Evolutionary conservation across 768 basidiomycete species (phyloP), one percentile per base, ranked within the genome.

Genomic region (Basidioascus undulatus): DNA sequence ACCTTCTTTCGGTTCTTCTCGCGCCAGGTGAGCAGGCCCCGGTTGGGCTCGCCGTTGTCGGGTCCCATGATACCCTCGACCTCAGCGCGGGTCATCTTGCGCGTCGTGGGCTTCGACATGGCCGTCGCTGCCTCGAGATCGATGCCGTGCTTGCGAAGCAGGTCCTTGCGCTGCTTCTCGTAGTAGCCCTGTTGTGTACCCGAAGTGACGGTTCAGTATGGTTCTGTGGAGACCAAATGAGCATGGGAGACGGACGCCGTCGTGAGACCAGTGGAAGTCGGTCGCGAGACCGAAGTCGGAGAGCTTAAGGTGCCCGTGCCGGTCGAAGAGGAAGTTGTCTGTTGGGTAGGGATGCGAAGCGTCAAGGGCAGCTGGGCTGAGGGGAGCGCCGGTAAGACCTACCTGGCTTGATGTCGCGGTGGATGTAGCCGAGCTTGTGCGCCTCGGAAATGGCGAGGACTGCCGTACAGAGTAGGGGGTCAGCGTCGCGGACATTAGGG

Each of bases 371-470:
- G 24, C n/a, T 13, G 8, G 13, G 10, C 3, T 9, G 16, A 8
- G 5, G 16, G 13, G 5, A 19, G 9, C 3, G 5, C 15, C 3
- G 5, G 1, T 2, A 18, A 7, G 7, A 60, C 72, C 55, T 57
- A 80, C 77, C 81, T 51, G 84, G 80, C 60, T 92, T 87, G 61
- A 94, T 87, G 63, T 98, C 89, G 46, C 89, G 72, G 63, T 96
- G 89, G 53, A 96, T 92, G 62, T 87, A 96, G 9, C 87, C 87
- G 51, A 80, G 74, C 56, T 74, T 76, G 61, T 92, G 86, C 57
- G 83, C 87, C 46, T 76, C 76, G 57, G 87, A 78, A 46, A 96
- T 75, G 24, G 83, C 82, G 16, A 94, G 69, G 44, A 96, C 66
- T n/a, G n/a, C n/a, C 86, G 92, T 92, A 81, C 83, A 54, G 20